Base-by-base conservation (phyloP, 83 land plant genomes). In the Thuja plicata region DNA sequence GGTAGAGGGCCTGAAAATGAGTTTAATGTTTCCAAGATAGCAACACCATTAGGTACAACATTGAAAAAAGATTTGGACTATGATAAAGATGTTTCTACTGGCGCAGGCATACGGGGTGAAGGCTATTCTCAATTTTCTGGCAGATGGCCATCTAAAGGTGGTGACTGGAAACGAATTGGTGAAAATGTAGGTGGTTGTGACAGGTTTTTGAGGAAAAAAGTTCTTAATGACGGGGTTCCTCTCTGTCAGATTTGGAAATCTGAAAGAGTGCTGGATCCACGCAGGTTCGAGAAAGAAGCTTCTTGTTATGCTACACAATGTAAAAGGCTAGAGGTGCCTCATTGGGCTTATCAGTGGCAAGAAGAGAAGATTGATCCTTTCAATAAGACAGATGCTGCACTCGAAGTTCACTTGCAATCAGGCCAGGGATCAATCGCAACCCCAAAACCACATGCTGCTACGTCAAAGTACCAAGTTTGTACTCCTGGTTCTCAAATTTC, bases 91-190 rank as follows among this genome's bases (percentile, higher is more conserved):
- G 91, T 88, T 50, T 87, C 87, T 84, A 55, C 85, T 88, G 93
- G 88, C 15, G 88, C 19, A 12, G 54, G 54, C 48, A 82, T n/a
- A 82, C 27, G 54, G 32, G 50, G 50, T 0, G 85, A 46, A 82
- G 34, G 55, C 30, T 46, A 17, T n/a, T 46, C 54, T 27, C 55
- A 91, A 91, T 91, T 89, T 91, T 88, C 94, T 86, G 89, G 91
- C 32, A 90, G 86, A 77, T 95, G 96, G 95, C 88, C 96, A 79
- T 93, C 91, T 90, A 92, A 90, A 89, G 97, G 94, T 87, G 94
- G 97, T 52, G 97, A 95, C 85, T 95, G 95, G 96, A 95, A 89
- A 90, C 91, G 94, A 74, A 92, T 89, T 87, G 95, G 93, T 91
- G 96, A 94, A 66, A 43, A 82, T 82, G 34, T 82, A 45, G 85